A percentile compares a stretch with the other conserved stretches of the same genome.
phyloP scores from a whole-genome alignment of 192 early-diverging fungal genomes.

The Dispira simplex region DNA sequence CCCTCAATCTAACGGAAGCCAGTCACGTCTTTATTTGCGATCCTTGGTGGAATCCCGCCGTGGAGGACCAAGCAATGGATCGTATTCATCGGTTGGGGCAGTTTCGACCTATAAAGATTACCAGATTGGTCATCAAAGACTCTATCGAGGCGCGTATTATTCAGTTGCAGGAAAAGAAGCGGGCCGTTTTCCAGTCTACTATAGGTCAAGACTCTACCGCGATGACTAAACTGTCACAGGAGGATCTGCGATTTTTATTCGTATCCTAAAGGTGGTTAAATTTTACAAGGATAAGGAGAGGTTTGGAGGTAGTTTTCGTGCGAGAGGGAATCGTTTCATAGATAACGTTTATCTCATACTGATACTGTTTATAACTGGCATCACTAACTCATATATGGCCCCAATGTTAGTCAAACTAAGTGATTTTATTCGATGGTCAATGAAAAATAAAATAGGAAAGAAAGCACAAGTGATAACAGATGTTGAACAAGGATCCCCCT shows the following conservation, averaged over 20 bases:
- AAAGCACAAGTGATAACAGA: too few species aligned
- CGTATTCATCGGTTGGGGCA: constrained; percentile 91
- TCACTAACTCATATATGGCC: too few species aligned
- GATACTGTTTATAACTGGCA: too few species aligned
- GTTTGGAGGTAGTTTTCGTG: too few species aligned
- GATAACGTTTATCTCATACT: too few species aligned
- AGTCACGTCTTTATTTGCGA: constrained; percentile 61
- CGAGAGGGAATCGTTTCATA: too few species aligned
- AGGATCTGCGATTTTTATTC: constrained; percentile 78
- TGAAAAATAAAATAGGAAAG: too few species aligned
- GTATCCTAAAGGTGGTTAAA: constrained; percentile 30
- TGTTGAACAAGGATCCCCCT: too few species aligned
- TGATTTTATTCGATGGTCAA: too few species aligned
- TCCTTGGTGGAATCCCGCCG: constrained; percentile 51
- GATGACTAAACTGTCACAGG: constrained; percentile 47
- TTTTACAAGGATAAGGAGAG: too few species aligned
- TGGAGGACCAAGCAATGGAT: constrained; percentile 74
- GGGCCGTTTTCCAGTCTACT: constrained; percentile 71
- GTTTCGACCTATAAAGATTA: constrained; percentile 76
- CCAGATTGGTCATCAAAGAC: constrained; percentile 81
- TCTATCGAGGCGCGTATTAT: constrained; percentile 84
- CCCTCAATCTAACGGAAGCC: constrained; percentile 85
- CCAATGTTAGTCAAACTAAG: too few species aligned
- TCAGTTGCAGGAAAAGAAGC: constrained; percentile 88
- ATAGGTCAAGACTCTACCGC: constrained; percentile 71